Conservation (phyloP, 768 basidiomycete species). For the Podaxis carcinomalis region DNA sequence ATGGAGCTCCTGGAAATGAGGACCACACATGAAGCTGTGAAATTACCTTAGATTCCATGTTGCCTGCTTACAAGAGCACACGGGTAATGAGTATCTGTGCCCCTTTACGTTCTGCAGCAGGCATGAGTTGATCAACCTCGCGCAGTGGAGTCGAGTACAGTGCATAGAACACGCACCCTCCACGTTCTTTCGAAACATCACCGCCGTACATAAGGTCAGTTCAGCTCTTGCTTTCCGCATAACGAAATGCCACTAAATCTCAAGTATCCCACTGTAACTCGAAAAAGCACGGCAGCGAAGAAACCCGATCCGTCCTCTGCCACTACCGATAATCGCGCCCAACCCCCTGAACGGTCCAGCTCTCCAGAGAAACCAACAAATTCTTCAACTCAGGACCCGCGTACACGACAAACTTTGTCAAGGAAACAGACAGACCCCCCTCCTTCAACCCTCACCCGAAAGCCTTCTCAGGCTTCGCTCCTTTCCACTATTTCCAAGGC, state of each 20-base stretch:
- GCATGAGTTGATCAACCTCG: neutral
- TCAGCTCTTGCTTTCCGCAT: neutral
- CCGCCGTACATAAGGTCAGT: neutral
- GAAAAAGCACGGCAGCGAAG: neutral
- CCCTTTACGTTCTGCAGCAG: neutral
- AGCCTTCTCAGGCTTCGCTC: constrained; percentile 2
- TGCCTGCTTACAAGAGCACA: neutral
- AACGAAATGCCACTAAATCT: constrained; percentile 2
- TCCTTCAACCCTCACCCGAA: neutral
- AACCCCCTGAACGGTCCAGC: too few species aligned
- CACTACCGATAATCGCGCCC: too few species aligned
- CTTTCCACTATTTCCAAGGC: neutral
- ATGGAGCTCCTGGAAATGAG: neutral
- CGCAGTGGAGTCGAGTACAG: neutral
- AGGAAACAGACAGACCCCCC: neutral
- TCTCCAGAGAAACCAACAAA: neutral
- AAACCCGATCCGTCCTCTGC: neutral
- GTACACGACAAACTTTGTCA: neutral
- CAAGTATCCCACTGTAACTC: neutral
- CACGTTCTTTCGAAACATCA: constrained; percentile 8
- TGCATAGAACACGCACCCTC: neutral
- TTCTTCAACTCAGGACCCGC: neutral
- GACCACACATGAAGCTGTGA: neutral
- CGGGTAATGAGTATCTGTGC: neutral
- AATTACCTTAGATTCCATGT: neutral